Conservation (phyloP, 495 filamentous ascomycete species). For the Extremus antarcticus region DNA sequence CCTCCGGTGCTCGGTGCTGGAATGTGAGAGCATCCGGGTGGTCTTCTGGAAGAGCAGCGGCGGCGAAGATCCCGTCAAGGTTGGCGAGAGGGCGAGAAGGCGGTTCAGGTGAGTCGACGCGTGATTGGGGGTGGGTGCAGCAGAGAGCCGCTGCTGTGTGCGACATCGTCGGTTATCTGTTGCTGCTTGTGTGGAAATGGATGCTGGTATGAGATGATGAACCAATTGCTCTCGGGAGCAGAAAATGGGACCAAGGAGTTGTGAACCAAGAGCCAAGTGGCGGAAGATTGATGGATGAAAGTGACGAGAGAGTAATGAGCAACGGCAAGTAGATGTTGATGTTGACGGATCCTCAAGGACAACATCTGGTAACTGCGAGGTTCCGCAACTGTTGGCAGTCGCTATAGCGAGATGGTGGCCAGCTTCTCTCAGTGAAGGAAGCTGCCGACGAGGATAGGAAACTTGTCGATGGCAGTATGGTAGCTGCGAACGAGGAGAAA, state of each 20-base stretch:
- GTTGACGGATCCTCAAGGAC: too few species aligned
- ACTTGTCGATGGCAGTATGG: too few species aligned
- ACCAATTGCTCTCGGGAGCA: neutral
- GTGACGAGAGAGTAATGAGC: too few species aligned
- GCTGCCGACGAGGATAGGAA: too few species aligned
- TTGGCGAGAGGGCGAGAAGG: constrained; percentile 8
- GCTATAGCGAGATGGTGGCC: too few species aligned
- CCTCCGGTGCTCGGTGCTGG: constrained; percentile 3
- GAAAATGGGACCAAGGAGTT: neutral
- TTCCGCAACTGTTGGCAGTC: too few species aligned
- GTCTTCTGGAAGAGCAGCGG: constrained; percentile 16
- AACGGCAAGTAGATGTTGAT: too few species aligned
- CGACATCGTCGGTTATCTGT: neutral
- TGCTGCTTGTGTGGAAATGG: neutral
- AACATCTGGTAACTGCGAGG: too few species aligned
- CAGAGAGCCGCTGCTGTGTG: constrained; percentile 1
- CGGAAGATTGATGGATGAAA: neutral
- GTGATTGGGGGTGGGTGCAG: constrained; percentile 13
- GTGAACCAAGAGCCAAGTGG: neutral
- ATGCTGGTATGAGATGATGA: neutral
- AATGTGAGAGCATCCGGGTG: constrained; percentile 17
- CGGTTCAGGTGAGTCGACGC: constrained; percentile 17
- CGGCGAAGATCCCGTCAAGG: constrained; percentile 14
- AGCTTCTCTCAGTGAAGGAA: too few species aligned
- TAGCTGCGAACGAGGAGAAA: too few species aligned